Conservation (phyloP, 2,329 filamentous ascomycete species). For the Cytospora leucostoma region DNA sequence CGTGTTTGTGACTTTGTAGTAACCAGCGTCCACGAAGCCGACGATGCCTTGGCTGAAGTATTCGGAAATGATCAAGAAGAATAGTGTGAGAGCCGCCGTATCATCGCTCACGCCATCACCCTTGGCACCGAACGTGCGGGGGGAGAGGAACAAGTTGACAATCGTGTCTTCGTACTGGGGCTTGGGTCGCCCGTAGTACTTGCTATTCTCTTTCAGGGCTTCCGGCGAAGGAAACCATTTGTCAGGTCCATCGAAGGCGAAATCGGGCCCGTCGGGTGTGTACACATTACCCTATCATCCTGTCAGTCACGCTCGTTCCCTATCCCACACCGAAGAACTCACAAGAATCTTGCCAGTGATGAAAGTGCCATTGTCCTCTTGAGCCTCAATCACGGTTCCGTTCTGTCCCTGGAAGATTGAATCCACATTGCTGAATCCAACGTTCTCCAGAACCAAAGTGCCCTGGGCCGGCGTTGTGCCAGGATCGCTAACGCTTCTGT, state of each 20-base stretch:
- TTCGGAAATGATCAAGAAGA: conserved; percentile 37
- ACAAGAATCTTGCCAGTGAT: conserved; percentile 16
- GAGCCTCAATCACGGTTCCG: conserved; percentile 31
- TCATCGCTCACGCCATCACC: conserved; percentile 74
- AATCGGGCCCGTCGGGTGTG: conserved; percentile 45
- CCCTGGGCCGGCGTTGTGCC: conserved; percentile 41
- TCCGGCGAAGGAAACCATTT: conserved; percentile 51
- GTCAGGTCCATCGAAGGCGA: conserved; percentile 50
- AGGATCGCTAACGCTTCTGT: conserved; percentile 41
- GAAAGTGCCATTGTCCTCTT: conserved; percentile 1
- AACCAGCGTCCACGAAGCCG: conserved; percentile 64
- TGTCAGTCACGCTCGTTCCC: neutral
- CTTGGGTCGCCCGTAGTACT: conserved; percentile 57
- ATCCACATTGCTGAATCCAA: conserved; percentile 41
- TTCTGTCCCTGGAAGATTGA: conserved; percentile 45
- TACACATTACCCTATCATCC: conserved; percentile 65
- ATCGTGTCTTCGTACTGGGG: conserved; percentile 63
- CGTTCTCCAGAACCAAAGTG: conserved; percentile 50
- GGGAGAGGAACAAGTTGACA: conserved; percentile 58
- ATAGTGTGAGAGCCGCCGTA: conserved; percentile 34
- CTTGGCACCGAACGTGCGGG: conserved; percentile 63
- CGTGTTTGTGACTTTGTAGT: conserved; percentile 62
- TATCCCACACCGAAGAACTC: conserved; percentile 7
- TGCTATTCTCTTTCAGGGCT: conserved; percentile 53
- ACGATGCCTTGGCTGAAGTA: conserved; percentile 49